Evolutionary conservation across 352 stramenopile genomes (phyloP).

Genomic region (Pythium volutum): DNA sequence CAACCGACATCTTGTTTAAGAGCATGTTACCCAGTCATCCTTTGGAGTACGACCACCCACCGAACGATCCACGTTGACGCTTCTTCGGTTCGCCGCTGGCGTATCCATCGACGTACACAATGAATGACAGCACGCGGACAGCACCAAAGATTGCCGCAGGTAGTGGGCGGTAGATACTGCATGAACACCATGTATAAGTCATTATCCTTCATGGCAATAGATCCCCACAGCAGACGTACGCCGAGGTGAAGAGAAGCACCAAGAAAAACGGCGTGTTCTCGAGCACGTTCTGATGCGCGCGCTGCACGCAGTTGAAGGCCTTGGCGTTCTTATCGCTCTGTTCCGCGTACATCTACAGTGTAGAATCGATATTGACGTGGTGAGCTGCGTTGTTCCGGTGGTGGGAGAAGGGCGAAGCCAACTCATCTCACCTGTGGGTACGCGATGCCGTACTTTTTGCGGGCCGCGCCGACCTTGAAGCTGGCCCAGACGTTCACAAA

Average conservation of each 20-base stretch:
- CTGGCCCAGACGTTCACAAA: slow-evolving; percentile 59
- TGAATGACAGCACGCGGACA: slow-evolving; percentile 55
- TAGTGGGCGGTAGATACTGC: slow-evolving; percentile 54
- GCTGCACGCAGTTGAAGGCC: slow-evolving; percentile 90
- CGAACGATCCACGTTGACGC: slow-evolving; percentile 48
- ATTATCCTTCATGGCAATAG: neutral
- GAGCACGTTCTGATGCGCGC: slow-evolving; percentile 91
- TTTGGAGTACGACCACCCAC: slow-evolving; percentile 21
- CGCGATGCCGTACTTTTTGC: slow-evolving; percentile 61
- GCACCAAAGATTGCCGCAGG: slow-evolving; percentile 52
- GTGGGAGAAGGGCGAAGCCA: neutral
- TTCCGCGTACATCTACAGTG: slow-evolving; percentile 78
- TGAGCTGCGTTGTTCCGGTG: neutral
- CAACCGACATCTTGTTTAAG: no score
- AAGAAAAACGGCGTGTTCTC: slow-evolving; percentile 81
- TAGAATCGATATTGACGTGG: neutral
- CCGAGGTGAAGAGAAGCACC: slow-evolving; percentile 42
- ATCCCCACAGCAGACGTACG: slow-evolving; percentile 32
- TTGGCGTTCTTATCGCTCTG: slow-evolving; percentile 84
- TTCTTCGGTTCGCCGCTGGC: slow-evolving; percentile 56
- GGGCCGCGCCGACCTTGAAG: slow-evolving; percentile 52
- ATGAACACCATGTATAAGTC: neutral
- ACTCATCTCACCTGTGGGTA: slow-evolving; percentile 35
- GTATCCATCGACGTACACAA: slow-evolving; percentile 67
- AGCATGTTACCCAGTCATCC: no score